Base-by-base conservation (phyloP, 139 green algal genomes). In the Trebouxia sp. region DNA sequence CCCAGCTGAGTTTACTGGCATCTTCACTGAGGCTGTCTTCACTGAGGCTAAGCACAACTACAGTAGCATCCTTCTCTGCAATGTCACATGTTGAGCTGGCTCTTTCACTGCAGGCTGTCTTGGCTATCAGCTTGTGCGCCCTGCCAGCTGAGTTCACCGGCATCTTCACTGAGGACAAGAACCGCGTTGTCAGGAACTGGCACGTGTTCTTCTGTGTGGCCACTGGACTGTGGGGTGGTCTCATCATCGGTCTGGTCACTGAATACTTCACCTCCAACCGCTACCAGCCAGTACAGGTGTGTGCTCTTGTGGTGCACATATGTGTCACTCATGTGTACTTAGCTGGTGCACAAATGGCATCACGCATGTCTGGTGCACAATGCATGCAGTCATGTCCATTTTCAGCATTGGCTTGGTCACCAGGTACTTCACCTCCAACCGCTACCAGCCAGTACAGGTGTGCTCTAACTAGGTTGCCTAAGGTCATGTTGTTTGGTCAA, bases 181-280 rank as follows among this genome's bases (percentile, higher is more conserved):
- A 76, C 32, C 75, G 90, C 66, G 55, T 90, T 30, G 92, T 96
- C 32, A 93, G 95, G 88, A 94, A 94, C 89, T 97, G 89, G 90
- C 92, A 98, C 89, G 86, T 99, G 82, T 99, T 98, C 85, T 87
- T 98, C 78, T 98, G 93, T 78, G 95, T 99, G 32, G 85, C 89
- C 11, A 72, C 78, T 22, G 96, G 96, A 56, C 92, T 99, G 76
- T 99, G 96, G 96, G 93, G 96, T 62, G 96, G 96, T 65, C 92
- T 99, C 80, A 86, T 97, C 83, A 98, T 99, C 81, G 96, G 96
- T 51, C 85, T 98, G 76, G 87, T 93, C 84, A 99, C 96, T 47
- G 96, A 99, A 92, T 98, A 97, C 91, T 99, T 94, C 92, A 99
- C 96, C 80, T 95, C 87, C 89, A 98, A 99, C 88, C 83, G 81